These are phyloP conservation scores for Corylus heterophylla DNA, from an alignment of 306 rosid species.

Conservation along the genomic window DNA sequence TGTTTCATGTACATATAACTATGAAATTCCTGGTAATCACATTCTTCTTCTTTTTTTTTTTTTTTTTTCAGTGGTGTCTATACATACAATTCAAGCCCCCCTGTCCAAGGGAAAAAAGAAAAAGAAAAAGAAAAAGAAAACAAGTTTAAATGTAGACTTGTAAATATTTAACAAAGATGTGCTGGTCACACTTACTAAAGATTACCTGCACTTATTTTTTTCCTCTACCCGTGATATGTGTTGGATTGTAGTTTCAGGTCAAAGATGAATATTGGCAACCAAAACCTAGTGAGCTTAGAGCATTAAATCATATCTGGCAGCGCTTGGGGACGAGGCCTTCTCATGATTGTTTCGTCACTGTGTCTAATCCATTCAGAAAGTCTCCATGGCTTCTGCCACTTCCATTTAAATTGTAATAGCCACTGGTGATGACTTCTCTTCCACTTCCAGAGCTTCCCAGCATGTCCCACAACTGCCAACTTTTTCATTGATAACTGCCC, in stretches of 20 bases:
- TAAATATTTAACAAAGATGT: background rate
- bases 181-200: background rate
- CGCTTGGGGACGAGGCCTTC: conserved; percentile 79
- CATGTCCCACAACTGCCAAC: conserved; percentile 74
- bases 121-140: no score
- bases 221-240: conserved; percentile 30
- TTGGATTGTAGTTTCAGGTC: conserved; percentile 41
- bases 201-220: conserved; percentile 50
- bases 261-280: conserved; percentile 40
- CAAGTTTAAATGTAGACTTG: background rate
- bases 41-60: background rate
- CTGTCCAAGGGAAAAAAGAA: background rate
- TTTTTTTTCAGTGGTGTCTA: background rate
- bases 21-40: background rate
- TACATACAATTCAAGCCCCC: background rate
- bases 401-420: conserved; percentile 96
- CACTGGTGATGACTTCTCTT: conserved; percentile 99
- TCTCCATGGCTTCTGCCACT: conserved; percentile 99
- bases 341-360: conserved; percentile 86
- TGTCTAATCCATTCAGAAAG: conserved; percentile 92
- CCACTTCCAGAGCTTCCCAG: conserved; percentile 98
- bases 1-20: background rate
- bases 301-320: conserved; percentile 48
- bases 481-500: conserved; percentile 84
- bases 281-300: conserved; percentile 38